A percentile compares a stretch with the other conserved stretches of the same genome.
These are phyloP conservation scores for Serendipita vermifera DNA, from an alignment of 768 basidiomycete species.

Conservation along the genomic window DNA sequence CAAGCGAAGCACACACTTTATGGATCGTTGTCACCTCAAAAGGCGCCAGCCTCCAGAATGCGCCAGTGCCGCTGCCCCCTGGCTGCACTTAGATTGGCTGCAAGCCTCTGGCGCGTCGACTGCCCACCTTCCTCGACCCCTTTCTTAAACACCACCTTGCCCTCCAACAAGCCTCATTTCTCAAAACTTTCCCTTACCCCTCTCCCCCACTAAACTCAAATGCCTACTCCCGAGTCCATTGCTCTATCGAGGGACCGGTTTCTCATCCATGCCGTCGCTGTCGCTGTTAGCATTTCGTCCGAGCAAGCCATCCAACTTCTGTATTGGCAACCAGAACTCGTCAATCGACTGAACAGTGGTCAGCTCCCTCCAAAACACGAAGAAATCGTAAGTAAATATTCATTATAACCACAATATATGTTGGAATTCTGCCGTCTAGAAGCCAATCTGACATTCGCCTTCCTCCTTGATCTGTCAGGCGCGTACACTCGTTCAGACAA, in stretches of 20 bases:
- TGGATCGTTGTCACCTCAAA: too few relatives aligned
- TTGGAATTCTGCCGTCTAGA: too few relatives aligned
- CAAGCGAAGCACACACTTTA: too few relatives aligned
- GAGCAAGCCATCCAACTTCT: conserved; percentile 4
- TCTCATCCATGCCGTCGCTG: not conserved
- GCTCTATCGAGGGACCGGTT: not conserved
- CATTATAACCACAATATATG: too few relatives aligned
- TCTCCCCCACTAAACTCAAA: not conserved
- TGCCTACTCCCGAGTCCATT: conserved; percentile 3
- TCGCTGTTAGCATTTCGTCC: not conserved
- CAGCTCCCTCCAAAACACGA: not conserved
- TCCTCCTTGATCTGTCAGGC: not conserved
- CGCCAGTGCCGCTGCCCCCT: conserved; percentile 2
- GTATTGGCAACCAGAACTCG: conserved; percentile 6
- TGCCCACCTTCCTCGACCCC: too few relatives aligned
- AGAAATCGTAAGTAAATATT: not conserved
- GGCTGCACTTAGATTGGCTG: too few relatives aligned
- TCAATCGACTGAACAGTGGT: not conserved
- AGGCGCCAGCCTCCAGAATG: too few relatives aligned
- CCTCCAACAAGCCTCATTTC: too few relatives aligned
- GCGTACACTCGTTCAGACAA: not conserved
- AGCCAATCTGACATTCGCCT: too few relatives aligned
- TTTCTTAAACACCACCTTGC: too few relatives aligned
- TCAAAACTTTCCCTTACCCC: not conserved
- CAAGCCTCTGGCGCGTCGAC: too few relatives aligned